Percentiles rank a stretch among this genome's conserved stretches.
These are phyloP conservation scores for Groenewaldozyma salmanticensis DNA, from an alignment of 805 yeast species.

Conservation along the genomic window DNA sequence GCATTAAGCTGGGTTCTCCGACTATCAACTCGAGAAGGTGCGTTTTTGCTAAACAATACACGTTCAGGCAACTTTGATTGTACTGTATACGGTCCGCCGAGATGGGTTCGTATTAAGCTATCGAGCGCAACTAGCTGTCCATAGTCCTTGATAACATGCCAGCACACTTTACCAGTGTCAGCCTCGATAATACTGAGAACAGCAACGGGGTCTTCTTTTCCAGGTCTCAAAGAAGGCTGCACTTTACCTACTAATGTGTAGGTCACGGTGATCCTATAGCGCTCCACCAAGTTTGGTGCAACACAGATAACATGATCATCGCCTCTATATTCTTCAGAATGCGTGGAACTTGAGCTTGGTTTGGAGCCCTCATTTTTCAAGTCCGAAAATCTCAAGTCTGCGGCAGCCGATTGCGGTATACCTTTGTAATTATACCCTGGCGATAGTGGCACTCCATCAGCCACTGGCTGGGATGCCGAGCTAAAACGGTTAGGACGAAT, in stretches of 20 bases:
- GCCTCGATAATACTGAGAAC: conserved; percentile 57
- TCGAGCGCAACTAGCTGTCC: conserved; percentile 56
- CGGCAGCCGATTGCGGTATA: neutral
- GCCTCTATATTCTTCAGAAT: neutral
- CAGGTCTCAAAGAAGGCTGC: conserved; percentile 23
- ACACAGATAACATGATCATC: conserved; percentile 3
- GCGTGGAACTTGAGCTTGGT: neutral
- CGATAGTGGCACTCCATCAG: no score
- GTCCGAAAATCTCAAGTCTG: neutral
- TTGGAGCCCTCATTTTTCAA: neutral
- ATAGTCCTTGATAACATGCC: conserved; percentile 60
- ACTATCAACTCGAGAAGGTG: conserved; percentile 56
- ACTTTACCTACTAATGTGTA: conserved; percentile 12
- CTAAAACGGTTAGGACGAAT: neutral
- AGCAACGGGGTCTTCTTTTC: conserved; percentile 43
- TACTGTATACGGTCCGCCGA: neutral
- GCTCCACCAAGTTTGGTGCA: conserved; percentile 20
- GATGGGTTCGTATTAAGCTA: conserved; percentile 36
- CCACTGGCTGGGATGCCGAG: neutral
- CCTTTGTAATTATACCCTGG: no score
- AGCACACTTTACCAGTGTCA: conserved; percentile 53
- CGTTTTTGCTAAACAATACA: conserved; percentile 42
- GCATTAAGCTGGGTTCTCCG: conserved; percentile 47
- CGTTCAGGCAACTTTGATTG: conserved; percentile 49
- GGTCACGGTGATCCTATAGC: conserved; percentile 20